Base-by-base conservation (phyloP, 2,329 filamentous ascomycete species). In the Curvularia verruculosa region DNA sequence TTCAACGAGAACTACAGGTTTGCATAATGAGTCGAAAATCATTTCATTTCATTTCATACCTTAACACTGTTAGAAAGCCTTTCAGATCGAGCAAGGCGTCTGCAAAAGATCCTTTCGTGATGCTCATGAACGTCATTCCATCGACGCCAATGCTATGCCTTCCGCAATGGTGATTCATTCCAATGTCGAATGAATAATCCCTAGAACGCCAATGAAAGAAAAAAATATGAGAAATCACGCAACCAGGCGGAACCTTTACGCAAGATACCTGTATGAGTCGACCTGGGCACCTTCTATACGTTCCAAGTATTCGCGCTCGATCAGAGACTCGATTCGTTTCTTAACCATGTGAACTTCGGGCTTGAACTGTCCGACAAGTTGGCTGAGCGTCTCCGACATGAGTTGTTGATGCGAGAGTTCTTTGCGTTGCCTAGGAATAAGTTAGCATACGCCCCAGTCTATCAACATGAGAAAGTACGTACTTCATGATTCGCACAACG, bases 401-500 rank as follows among this genome's bases (percentile, higher is more conserved):
- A 94, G 85, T 52, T 88, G 83, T 46, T 87, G 82, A 70, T 94
- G 90, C 2, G 82, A 77, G 12, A 90, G 83, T 63, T 88, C 84
- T 73, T 92, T 92, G 54, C 90, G 87, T 79, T 90, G 87, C 74
- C 89, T 91, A 64, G 31, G 53, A 8, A 1, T 39, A 21, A 24
- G 62, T 75, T 60, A 74, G 69, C 23, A 34, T 31, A 18, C 18
- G 21, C 5, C 9, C 3, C 21, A 26, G 2, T 41, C 4, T 5
- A 5, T 7, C 5, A 6, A 37, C 18, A 19, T 24, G n/a, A 21
- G 10, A 3, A 41, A 6, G n/a, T n/a, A 84, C 87, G 45, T 84
- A 92, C 89, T 94, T 94, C 90, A 93, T 93, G 68, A 92, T 92
- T 49, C 90, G 83, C 58, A 93, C 90, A 63, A 94, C 82, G 4